Evolutionary conservation across 176 grass and related monocot genomes (phyloP).

Genomic region (Thalia dealbata): DNA sequence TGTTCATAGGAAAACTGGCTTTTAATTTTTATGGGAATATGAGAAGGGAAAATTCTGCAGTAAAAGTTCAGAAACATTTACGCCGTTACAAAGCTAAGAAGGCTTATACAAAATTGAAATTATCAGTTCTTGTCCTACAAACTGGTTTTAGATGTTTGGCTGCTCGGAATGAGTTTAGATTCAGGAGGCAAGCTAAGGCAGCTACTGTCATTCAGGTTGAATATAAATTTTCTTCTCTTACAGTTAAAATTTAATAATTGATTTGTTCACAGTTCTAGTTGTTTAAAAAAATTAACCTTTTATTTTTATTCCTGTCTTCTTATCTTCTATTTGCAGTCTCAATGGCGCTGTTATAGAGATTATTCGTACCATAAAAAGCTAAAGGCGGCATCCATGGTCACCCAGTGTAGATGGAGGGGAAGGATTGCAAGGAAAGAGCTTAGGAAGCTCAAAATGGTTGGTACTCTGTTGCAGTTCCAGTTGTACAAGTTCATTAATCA

Average conservation of each 20-base stretch:
- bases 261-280: conserved; percentile 2
- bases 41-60: conserved; percentile 61
- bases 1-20: conserved; percentile 73
- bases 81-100: conserved; percentile 66
- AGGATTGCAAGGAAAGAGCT: conserved; percentile 84
- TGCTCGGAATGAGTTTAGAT: conserved; percentile 73
- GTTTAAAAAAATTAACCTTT: not conserved
- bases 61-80: conserved; percentile 88
- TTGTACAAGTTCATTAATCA: conserved; percentile 2
- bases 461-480: conserved; percentile 7
- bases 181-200: conserved; percentile 61
- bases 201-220: conserved; percentile 67
- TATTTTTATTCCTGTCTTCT: conserved; percentile 1
- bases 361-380: conserved; percentile 68
- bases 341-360: conserved; percentile 64
- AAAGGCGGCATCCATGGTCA: conserved; percentile 64
- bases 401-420: conserved; percentile 97
- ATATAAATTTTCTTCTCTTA: conserved; percentile 13
- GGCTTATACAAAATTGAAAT: conserved; percentile 50
- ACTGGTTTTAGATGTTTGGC: conserved; percentile 75
- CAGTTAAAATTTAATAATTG: conserved; percentile 5
- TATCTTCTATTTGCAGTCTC: conserved; percentile 36
- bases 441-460: conserved; percentile 96
- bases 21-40: conserved; percentile 65
- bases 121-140: conserved; percentile 72